Evolutionary conservation across 1,284 basidiomycete species (phyloP), one percentile per base, ranked within the genome.

Genomic region (Trichosporon sp.): DNA sequence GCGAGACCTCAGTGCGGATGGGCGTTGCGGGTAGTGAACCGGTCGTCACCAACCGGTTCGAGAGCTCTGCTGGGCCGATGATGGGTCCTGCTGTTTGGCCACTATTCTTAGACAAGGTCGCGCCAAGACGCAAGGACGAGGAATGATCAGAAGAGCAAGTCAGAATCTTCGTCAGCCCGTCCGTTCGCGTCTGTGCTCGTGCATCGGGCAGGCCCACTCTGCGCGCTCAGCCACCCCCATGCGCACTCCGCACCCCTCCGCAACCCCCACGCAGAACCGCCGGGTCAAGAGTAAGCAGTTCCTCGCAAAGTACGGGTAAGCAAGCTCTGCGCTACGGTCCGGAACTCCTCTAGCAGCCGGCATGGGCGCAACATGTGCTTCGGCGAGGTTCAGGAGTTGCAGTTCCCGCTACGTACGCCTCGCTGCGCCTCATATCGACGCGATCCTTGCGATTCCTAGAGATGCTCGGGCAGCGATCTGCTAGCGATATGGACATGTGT

Each of bases 331-430:
- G 21, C 51, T 54, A 54, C 51, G 51, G 51, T 54, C 51, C 51
- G 51, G 51, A 54, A 16, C 51, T 54, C 21, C 19, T 54, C 21
- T 54, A n/a, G 19, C 19, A 54, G 19, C 51, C 51, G 51, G 51
- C 51, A 54, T 54, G 51, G 51, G 51, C 51, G 51, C 51, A 54
- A 54, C 51, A 54, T 54, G 51, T 54, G 51, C 51, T 54, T 54
- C 51, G 51, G n/a, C 48, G 51, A 54, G 51, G 51, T 8, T 21
- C 51, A 54, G 51, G 51, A 19, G 19, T 54, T 19, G 51, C 51
- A 54, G 51, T 54, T 16, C 51, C 51, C n/a, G 51, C n/a, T 7
- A 26, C 51, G 16, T 7, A 46, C 14, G 43, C 43, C 43, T 46
- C 43, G 43, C 8, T n/a, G 11, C 43, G 43, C 43, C 43, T 46